Evolutionary conservation across 2,329 filamentous ascomycete species (phyloP).

Genomic region (Epicoccum sorghinum): DNA sequence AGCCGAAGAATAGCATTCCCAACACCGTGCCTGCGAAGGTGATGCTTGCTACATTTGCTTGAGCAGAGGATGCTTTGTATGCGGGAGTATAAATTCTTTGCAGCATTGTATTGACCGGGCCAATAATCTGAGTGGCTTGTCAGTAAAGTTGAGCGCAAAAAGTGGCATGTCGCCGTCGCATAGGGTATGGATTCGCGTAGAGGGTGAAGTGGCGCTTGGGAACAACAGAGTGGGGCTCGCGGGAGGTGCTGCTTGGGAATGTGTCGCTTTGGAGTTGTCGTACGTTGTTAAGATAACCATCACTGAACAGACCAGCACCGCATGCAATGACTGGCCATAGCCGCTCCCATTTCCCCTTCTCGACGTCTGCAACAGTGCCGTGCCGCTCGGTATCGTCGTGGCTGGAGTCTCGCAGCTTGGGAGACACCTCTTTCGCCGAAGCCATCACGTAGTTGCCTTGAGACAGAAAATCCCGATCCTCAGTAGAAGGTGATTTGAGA

Average conservation of each 20-base stretch:
- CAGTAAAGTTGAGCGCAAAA: slow-evolving; percentile 6
- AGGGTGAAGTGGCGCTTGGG: no score
- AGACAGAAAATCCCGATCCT: no score
- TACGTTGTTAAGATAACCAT: slow-evolving; percentile 90
- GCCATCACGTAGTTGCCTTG: slow-evolving; percentile 1
- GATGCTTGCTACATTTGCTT: slow-evolving; percentile 78
- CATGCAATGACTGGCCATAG: slow-evolving; percentile 82
- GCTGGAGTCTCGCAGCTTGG: slow-evolving; percentile 9
- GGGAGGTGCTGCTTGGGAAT: slow-evolving; percentile 10
- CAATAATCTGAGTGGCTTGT: slow-evolving; percentile 69
- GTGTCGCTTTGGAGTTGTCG: slow-evolving; percentile 24
- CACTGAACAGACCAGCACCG: slow-evolving; percentile 87
- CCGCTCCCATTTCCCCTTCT: slow-evolving; percentile 51
- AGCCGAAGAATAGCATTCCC: slow-evolving; percentile 81
- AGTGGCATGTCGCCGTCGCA: neutral
- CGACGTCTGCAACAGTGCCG: slow-evolving; percentile 25
- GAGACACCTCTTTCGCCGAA: slow-evolving; percentile 12
- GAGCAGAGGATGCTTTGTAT: slow-evolving; percentile 73
- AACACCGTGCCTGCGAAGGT: slow-evolving; percentile 86
- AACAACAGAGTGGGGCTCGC: neutral
- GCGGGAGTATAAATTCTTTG: slow-evolving; percentile 68
- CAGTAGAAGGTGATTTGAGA: no score
- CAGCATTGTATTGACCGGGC: slow-evolving; percentile 82
- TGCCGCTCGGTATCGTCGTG: slow-evolving; percentile 9
- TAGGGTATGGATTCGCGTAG: neutral